phyloP scores from a whole-genome alignment of 768 basidiomycete species.

The Phylloporus sp. region DNA sequence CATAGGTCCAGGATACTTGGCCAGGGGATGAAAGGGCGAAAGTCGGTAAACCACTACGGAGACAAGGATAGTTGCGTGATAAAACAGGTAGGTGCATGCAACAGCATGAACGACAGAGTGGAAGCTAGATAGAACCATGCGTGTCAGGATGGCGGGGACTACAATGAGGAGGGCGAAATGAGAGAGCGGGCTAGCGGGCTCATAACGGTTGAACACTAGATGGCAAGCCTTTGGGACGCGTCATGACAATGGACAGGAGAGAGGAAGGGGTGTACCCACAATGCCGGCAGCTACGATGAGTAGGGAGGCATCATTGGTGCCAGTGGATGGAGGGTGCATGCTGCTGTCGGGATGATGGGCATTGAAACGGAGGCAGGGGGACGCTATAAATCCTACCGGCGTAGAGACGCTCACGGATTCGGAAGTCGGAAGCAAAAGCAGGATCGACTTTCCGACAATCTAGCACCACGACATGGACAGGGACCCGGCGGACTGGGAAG shows the following conservation, averaged over 20 bases:
- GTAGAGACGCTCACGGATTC: slow-evolving; percentile 28
- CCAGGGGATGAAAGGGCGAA: slow-evolving; percentile 36
- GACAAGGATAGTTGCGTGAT: slow-evolving; percentile 27
- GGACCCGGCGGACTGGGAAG: slow-evolving; percentile 14
- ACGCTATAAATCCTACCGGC: slow-evolving; percentile 22
- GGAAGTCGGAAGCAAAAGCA: slow-evolving; percentile 27
- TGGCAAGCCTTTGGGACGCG: slow-evolving; percentile 24
- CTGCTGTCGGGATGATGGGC: slow-evolving; percentile 13
- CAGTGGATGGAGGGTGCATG: slow-evolving; percentile 19
- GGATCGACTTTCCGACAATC: slow-evolving; percentile 37
- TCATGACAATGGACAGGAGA: slow-evolving; percentile 3
- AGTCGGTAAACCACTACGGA: slow-evolving; percentile 35
- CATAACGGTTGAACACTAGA: slow-evolving; percentile 29
- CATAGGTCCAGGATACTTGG: slow-evolving; percentile 34
- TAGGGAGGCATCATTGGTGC: slow-evolving; percentile 19
- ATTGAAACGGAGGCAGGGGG: slow-evolving; percentile 10
- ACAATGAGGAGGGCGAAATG: slow-evolving; percentile 23
- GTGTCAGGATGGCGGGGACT: slow-evolving; percentile 20
- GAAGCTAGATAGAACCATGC: slow-evolving; percentile 11
- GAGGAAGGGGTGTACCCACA: slow-evolving; percentile 12
- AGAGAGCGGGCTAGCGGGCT: slow-evolving; percentile 24
- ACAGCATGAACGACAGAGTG: slow-evolving; percentile 9
- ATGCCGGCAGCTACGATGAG: slow-evolving; percentile 21
- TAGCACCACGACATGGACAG: slow-evolving; percentile 22
- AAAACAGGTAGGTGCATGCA: slow-evolving; percentile 23